phyloP scores from a whole-genome alignment of 768 basidiomycete species.

The Lactarius akahatsu region DNA sequence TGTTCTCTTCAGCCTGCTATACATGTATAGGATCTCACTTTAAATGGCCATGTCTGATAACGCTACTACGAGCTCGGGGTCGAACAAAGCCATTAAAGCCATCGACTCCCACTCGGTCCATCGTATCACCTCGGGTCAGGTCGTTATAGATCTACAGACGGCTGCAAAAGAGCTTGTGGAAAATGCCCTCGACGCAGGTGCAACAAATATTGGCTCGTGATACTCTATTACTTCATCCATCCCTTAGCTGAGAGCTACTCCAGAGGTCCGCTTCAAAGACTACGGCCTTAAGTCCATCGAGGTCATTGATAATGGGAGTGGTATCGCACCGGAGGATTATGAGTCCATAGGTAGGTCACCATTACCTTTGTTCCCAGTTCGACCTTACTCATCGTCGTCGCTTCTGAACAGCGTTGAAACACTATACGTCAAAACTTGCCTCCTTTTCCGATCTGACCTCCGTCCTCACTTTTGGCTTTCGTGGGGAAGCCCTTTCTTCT shows the following conservation, averaged over 20 bases:
- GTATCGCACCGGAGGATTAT: slow-evolving; percentile 77
- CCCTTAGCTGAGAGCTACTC: slow-evolving; percentile 1
- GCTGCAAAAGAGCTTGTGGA: slow-evolving; percentile 97
- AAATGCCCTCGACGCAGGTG: slow-evolving; percentile 92
- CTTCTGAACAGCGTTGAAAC: slow-evolving; percentile 66
- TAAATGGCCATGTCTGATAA: slow-evolving; percentile 1
- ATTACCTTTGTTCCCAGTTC: background rate
- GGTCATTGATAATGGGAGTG: slow-evolving; percentile 89
- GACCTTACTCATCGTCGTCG: background rate
- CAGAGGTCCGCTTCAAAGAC: slow-evolving; percentile 90
- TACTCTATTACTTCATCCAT: background rate
- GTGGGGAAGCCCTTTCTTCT: slow-evolving; percentile 94
- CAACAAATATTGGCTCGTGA: slow-evolving; percentile 74
- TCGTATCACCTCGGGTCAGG: slow-evolving; percentile 90
- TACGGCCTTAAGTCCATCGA: slow-evolving; percentile 81
- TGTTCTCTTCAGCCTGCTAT: too few relatives aligned
- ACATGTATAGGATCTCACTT: background rate
- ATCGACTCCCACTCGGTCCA: slow-evolving; percentile 83
- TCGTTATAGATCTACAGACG: slow-evolving; percentile 89
- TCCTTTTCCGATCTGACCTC: slow-evolving; percentile 70
- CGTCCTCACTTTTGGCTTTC: slow-evolving; percentile 86
- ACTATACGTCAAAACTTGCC: slow-evolving; percentile 89
- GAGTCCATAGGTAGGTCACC: slow-evolving; percentile 65
- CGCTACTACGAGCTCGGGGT: background rate
- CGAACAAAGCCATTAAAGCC: slow-evolving; percentile 40